Percentiles rank a stretch among this genome's conserved stretches.
Evolutionary conservation across 2,329 filamentous ascomycete species (phyloP).

Genomic region (Cladophialophora psammophila): DNA sequence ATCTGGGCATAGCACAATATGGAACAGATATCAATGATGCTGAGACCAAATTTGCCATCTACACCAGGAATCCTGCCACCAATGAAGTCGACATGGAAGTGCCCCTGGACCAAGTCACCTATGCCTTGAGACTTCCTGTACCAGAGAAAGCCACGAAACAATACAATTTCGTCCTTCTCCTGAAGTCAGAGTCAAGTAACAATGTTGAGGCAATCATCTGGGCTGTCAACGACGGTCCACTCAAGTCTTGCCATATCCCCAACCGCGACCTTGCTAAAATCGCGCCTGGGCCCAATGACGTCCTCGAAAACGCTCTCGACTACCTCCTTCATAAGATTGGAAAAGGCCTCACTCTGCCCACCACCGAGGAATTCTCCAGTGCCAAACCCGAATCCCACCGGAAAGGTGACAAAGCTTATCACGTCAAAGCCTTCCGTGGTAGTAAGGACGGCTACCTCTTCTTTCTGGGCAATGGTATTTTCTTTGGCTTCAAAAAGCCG

Average conservation of each 20-base stretch:
- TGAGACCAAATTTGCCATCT: slow-evolving; percentile 48
- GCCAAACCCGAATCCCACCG: slow-evolving; percentile 66
- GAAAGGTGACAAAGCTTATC: slow-evolving; percentile 68
- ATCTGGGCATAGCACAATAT: slow-evolving; percentile 62
- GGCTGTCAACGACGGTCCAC: slow-evolving; percentile 63
- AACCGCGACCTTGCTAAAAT: slow-evolving; percentile 27
- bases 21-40: slow-evolving; percentile 24
- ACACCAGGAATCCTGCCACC: slow-evolving; percentile 59
- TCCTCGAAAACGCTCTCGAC: slow-evolving; percentile 59
- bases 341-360: slow-evolving; percentile 60
- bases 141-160: slow-evolving; percentile 70
- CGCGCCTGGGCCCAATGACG: slow-evolving; percentile 52
- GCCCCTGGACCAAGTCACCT: slow-evolving; percentile 49
- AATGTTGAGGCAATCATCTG: slow-evolving; percentile 65
- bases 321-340: slow-evolving; percentile 55
- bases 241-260: slow-evolving; percentile 50
- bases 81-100: slow-evolving; percentile 63
- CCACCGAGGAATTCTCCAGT: slow-evolving; percentile 65
- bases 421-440: slow-evolving; percentile 69
- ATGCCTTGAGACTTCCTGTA: slow-evolving; percentile 67
- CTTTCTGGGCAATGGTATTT: slow-evolving; percentile 66
- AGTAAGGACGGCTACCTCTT: slow-evolving; percentile 73
- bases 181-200: slow-evolving; percentile 59
- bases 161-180: slow-evolving; percentile 68
- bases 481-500: slow-evolving; percentile 72